Evolutionary conservation across 2,329 filamentous ascomycete species (phyloP).

Genomic region (Cytospora schulzeri): DNA sequence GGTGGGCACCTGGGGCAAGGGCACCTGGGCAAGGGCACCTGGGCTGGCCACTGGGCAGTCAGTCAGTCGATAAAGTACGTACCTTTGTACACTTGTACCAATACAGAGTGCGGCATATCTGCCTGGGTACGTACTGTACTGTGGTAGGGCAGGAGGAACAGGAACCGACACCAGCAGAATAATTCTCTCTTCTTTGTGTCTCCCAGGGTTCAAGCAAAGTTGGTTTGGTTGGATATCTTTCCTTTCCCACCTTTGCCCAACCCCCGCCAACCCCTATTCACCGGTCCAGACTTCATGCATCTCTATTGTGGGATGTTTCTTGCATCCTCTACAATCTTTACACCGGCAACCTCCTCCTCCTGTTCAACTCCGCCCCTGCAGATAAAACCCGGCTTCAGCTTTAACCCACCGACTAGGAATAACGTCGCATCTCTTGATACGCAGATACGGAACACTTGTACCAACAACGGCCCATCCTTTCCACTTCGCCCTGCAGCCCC

Average conservation of each 20-base stretch:
- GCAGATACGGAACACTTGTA: constrained; percentile 22
- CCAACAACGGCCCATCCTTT: constrained; percentile 16
- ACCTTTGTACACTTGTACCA: too few relatives aligned
- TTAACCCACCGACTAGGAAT: constrained; percentile 1
- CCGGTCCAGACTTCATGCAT: constrained; percentile 4
- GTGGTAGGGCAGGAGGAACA: neutral
- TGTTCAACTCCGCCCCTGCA: constrained; percentile 4
- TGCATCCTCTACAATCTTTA: constrained; percentile 21
- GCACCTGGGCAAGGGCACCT: too few relatives aligned
- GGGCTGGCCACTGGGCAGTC: too few relatives aligned
- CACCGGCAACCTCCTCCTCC: neutral
- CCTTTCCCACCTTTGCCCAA: constrained; percentile 3
- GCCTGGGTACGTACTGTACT: neutral
- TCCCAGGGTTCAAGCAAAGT: neutral
- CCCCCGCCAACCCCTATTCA: constrained; percentile 13
- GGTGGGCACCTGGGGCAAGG: too few relatives aligned
- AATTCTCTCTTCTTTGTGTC: neutral
- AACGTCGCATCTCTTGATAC: constrained; percentile 20
- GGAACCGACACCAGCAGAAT: neutral
- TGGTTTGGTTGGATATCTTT: constrained; percentile 9
- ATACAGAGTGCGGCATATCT: too few relatives aligned
- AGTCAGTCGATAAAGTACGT: too few relatives aligned
- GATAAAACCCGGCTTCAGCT: constrained; percentile 1
- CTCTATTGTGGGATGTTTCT: constrained; percentile 22
- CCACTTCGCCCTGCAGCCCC: constrained; percentile 20